Base-by-base conservation (phyloP, 1,284 basidiomycete genomes). In the Cryptococcus sp. region DNA sequence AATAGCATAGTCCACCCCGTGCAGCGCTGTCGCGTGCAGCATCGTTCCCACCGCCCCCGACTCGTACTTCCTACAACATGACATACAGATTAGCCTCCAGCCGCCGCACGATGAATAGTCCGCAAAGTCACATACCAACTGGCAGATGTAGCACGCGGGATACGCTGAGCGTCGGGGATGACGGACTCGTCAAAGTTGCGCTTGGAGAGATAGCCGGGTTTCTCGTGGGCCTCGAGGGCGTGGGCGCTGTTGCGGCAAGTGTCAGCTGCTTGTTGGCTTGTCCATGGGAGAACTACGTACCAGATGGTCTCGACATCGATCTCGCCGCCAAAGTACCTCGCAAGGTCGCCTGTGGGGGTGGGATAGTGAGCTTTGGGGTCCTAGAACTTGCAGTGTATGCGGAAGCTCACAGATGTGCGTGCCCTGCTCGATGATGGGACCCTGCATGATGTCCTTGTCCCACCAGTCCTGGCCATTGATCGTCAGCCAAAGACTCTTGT, bases 301-400 rank as follows among this genome's bases (percentile, higher is more conserved):
- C 73, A 69, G 39, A 82, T 77, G 3, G 78, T 75, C 43, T 68
- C 67, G n/a, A 80, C 68, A 53, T 80, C 75, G 46, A 81, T 78
- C 55, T 81, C 80, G n/a, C 81, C 81, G 28, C 80, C 81, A 68
- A 82, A 80, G 76, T 81, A 82, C 24, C 77, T 61, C 15, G 66
- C 66, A 21, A 78, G 59, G 61, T 76, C 76, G 55, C 62, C 69
- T 70, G 86, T 38, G 58, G 52, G 45, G 12, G 2, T 8, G 24
- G 16, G 23, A 53, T 64, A 63, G 47, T 36, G 13, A 46, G 24
- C 7, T 37, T 46, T 33, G 18, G 4, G 20, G 18, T 8, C 18
- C 15, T 21, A 55, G 33, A 12, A 18, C 37, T 2, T 7, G 15
- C 3, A n/a, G 7, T 40, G 36, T 15, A 11, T 2, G 38, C 12